phyloP scores from a whole-genome alignment of 306 rosid genomes.

The Trichosanthes truncata region DNA sequence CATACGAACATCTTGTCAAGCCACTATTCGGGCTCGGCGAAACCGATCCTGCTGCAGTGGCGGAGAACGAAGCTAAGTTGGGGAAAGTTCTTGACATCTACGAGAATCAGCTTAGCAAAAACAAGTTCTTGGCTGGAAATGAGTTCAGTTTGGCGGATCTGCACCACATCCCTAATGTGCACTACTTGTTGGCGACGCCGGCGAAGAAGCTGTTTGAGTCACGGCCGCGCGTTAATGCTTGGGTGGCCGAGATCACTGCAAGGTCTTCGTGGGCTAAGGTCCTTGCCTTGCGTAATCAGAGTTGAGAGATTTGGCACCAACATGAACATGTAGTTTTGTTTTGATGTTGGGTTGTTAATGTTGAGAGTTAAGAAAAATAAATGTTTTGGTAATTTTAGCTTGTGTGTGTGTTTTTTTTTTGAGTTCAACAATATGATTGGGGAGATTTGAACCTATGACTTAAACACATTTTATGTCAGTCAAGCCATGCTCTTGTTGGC shows the following conservation, averaged over 20 bases:
- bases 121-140: constrained; percentile 51
- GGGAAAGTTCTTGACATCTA: constrained; percentile 48
- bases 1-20: constrained; percentile 33
- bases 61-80: constrained; percentile 42
- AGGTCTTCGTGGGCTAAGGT: constrained; percentile 73
- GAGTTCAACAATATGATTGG: no score
- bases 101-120: constrained; percentile 31
- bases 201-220: constrained; percentile 31
- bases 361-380: not conserved
- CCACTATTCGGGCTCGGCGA: constrained; percentile 16
- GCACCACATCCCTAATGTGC: constrained; percentile 43
- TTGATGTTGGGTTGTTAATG: not conserved
- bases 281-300: constrained; percentile 20
- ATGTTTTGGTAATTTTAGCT: no score
- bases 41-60: constrained; percentile 31
- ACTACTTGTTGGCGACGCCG: constrained; percentile 31
- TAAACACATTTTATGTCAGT: no score
- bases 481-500: no score
- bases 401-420: no score
- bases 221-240: constrained; percentile 38
- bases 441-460: no score
- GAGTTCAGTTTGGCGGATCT: constrained; percentile 57
- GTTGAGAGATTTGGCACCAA: not conserved
- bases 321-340: not conserved
- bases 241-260: constrained; percentile 50